Base-by-base conservation (phyloP, 2,329 filamentous ascomycete genomes). In the Teratosphaeria destructans region DNA sequence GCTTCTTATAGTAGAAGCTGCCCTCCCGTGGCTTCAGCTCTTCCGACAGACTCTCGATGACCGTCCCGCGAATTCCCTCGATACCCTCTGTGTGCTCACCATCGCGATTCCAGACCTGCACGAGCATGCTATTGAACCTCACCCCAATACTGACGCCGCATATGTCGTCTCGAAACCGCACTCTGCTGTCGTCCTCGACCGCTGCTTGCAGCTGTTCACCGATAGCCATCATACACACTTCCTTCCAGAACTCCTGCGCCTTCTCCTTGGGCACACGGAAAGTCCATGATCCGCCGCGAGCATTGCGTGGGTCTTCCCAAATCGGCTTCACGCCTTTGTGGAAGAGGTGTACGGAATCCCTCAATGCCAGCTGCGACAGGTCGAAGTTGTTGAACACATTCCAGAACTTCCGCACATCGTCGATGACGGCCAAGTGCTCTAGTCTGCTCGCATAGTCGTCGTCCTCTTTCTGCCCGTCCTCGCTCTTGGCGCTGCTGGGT, bases 71-170 rank as follows among this genome's bases (percentile, higher is more conserved):
- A 61, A 96, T 81, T 63, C 80, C 83, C 71, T 93, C 85, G 66
- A 94, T 83, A 5, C 90, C 94, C 66, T 83, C 85, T 70, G 89
- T 81, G 75, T 94, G 91, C 61, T 85, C 86, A 26, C 86, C 86
- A 70, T 95, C 88, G 63, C 94, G 89, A 77, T 96, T 94, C 93
- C 93, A 97, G 70, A 97, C 84, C 67, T 89, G 88, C 72, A 96
- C 87, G 64, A 96, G 84, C 72, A 93, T 86, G 34, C 86, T 88
- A 76, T 92, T 95, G 81, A 94, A 95, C 68, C 92, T 87, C 60
- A 93, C 89, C 1, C 88, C 91, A 64, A 94, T 85, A 52, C 89
- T 90, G 54, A 96, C 86, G 56, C 93, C 93, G 72, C 92, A 94
- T 67, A 97, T 81, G 66, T 85, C 88, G 72, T 95, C 90, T 72